A percentile compares a stretch with the other conserved stretches of the same genome.
phyloP scores from a whole-genome alignment of 257 asterid species.

The Petunia secreta region DNA sequence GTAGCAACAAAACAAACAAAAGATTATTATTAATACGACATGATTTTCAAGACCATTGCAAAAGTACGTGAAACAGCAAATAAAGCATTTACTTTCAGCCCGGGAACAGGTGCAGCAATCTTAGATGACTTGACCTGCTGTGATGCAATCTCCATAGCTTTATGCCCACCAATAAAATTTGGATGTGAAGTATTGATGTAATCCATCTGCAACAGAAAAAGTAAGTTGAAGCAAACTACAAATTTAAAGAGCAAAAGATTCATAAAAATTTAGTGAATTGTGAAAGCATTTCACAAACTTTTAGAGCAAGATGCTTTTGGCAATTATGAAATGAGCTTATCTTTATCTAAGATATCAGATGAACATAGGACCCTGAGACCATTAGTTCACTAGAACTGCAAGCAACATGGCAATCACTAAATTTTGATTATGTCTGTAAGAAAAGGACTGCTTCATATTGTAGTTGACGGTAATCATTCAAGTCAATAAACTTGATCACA shows the following conservation, averaged over 20 bases:
- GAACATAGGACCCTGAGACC: background rate
- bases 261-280: background rate
- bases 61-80: slow-evolving; percentile 12
- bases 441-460: background rate
- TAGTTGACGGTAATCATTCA: background rate
- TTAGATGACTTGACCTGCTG: slow-evolving; percentile 65
- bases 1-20: slow-evolving; percentile 28
- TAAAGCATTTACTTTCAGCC: slow-evolving; percentile 59
- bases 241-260: background rate
- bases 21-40: background rate
- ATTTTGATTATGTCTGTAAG: background rate
- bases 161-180: slow-evolving; percentile 86
- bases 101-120: slow-evolving; percentile 47
- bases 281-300: background rate
- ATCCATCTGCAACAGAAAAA: slow-evolving; percentile 64
- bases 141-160: slow-evolving; percentile 76
- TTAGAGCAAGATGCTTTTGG: background rate
- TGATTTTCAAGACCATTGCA: background rate
- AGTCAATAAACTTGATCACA: background rate
- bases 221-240: background rate
- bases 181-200: slow-evolving; percentile 92
- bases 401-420: background rate
- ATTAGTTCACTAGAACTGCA: slow-evolving; percentile 6
- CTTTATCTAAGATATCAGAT: slow-evolving; percentile 18
- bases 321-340: background rate